These are phyloP conservation scores for Diplodia mutila DNA, from an alignment of 2,329 filamentous ascomycete genomes.

Conservation along the genomic window DNA sequence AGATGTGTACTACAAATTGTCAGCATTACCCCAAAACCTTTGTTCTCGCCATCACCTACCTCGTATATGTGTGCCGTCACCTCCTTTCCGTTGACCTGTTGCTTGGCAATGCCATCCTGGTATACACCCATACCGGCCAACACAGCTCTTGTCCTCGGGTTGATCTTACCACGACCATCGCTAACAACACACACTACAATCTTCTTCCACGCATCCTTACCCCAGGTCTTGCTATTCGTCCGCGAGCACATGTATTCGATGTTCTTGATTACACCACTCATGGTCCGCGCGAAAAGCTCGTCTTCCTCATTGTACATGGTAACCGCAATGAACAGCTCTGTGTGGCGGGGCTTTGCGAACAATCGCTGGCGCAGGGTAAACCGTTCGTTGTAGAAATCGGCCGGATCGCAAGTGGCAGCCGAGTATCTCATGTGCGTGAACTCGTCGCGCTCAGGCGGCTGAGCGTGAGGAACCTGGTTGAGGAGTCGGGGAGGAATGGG, in stretches of 20 bases:
- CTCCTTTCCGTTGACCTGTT: slow-evolving; percentile 94
- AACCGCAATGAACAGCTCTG: slow-evolving; percentile 92
- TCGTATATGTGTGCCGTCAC: slow-evolving; percentile 97
- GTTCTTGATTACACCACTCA: slow-evolving; percentile 98
- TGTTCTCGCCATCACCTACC: slow-evolving; percentile 29
- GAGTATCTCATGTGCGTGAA: slow-evolving; percentile 91
- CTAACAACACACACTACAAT: slow-evolving; percentile 98
- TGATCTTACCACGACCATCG: slow-evolving; percentile 96
- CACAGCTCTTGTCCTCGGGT: slow-evolving; percentile 84
- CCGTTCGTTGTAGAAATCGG: slow-evolving; percentile 82
- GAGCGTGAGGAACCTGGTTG: slow-evolving; percentile 82
- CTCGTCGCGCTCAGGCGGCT: slow-evolving; percentile 78
- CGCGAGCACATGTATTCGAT: slow-evolving; percentile 97
- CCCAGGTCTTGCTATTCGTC: slow-evolving; percentile 95
- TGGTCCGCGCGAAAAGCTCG: slow-evolving; percentile 89
- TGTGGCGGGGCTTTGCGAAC: slow-evolving; percentile 89
- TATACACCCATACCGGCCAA: slow-evolving; percentile 94
- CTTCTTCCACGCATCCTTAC: slow-evolving; percentile 98
- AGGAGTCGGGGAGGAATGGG: slow-evolving; percentile 88
- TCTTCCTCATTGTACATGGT: slow-evolving; percentile 99
- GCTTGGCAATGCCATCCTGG: slow-evolving; percentile 97
- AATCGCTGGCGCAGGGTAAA: slow-evolving; percentile 91
- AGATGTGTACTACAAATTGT: slow-evolving; percentile 67
- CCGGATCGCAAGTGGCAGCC: slow-evolving; percentile 90
- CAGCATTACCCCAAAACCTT: neutral